Evolutionary conservation across 169 alveolate species (phyloP).

Genomic region (Ichthyophthirius multifiliis): DNA sequence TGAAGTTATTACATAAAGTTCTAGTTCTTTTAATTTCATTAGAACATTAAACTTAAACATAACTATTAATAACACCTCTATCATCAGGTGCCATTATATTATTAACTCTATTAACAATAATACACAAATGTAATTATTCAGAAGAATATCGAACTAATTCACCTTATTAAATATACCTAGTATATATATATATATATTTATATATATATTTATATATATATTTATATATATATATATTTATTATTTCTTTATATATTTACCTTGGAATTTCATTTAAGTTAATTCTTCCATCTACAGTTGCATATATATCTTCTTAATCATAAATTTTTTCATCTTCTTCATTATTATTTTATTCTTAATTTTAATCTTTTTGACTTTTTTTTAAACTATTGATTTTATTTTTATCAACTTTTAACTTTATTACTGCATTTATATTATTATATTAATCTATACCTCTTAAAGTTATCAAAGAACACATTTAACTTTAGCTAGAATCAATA

Average conservation of each 20-base stretch:
- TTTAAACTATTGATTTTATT: background rate
- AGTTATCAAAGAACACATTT: background rate
- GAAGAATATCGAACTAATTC: background rate
- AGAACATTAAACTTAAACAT: constrained; percentile 62
- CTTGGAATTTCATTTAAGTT: constrained; percentile 29
- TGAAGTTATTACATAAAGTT: constrained; percentile 39
- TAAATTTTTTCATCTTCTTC: constrained; percentile 12
- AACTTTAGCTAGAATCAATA: background rate
- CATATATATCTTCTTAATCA: constrained; percentile 21
- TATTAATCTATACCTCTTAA: constrained; percentile 33
- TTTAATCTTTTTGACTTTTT: background rate
- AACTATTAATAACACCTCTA: constrained; percentile 61
- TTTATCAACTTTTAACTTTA: constrained; percentile 26
- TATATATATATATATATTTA: too few species aligned
- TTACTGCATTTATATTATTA: constrained; percentile 18
- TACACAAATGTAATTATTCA: constrained; percentile 26
- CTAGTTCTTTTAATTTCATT: constrained; percentile 58
- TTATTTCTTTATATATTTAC: background rate
- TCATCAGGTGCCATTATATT: constrained; percentile 61
- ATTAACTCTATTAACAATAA: constrained; percentile 45
- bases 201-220: background rate
- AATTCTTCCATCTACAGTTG: constrained; percentile 40
- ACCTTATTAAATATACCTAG: background rate
- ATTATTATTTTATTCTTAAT: constrained; percentile 6
- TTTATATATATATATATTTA: background rate